A percentile compares a stretch with the other conserved stretches of the same genome.
Conservation (phyloP, 2,329 filamentous ascomycete genomes). For the Bretziella fagacearum region DNA sequence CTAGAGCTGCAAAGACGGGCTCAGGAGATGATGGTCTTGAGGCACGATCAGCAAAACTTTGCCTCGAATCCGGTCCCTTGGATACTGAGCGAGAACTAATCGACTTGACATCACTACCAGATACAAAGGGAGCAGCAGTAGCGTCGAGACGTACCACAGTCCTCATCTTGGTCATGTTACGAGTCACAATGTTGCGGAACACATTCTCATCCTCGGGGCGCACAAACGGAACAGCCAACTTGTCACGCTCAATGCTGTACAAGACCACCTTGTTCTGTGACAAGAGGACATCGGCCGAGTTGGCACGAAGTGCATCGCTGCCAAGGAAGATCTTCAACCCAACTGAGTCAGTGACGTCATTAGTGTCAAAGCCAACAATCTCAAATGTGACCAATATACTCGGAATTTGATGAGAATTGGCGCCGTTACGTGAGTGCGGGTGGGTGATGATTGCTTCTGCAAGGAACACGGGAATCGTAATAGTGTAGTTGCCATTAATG, state of each 20-base stretch:
- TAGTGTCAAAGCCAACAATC: conserved; percentile 42
- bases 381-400: conserved; percentile 67
- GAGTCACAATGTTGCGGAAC: conserved; percentile 62
- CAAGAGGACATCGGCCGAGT: conserved; percentile 80
- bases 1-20: background rate
- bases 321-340: conserved; percentile 72
- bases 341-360: conserved; percentile 20
- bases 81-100: conserved; percentile 5
- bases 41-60: conserved; percentile 13
- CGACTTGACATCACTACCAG: conserved; percentile 22
- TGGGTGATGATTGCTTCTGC: conserved; percentile 77
- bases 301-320: conserved; percentile 68
- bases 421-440: conserved; percentile 52
- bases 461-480: conserved; percentile 71
- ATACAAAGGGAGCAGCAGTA: conserved; percentile 26
- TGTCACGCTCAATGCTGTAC: conserved; percentile 72
- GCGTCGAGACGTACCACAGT: conserved; percentile 42
- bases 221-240: conserved; percentile 78
- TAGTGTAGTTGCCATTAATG: conserved; percentile 46
- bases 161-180: conserved; percentile 38
- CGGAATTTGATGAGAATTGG: conserved; percentile 55
- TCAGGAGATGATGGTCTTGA: conserved; percentile 23
- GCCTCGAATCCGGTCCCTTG: conserved; percentile 6
- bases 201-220: conserved; percentile 71
- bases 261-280: conserved; percentile 81